Base-by-base conservation (phyloP, 148 eudicot genomes). In the Mesembryanthemum crystallinum region DNA sequence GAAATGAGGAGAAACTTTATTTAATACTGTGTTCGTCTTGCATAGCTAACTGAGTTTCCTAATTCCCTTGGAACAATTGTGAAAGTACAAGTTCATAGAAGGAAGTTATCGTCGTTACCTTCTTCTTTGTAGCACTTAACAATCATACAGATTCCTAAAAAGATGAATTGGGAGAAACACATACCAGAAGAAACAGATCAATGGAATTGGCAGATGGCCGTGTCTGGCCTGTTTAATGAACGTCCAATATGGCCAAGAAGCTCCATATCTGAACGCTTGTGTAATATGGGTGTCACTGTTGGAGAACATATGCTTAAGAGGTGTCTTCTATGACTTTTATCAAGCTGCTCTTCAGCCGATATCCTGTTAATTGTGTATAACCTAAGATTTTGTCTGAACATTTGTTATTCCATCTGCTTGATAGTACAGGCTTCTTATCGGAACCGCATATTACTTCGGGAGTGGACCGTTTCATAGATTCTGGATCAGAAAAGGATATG, bases 401-500 rank as follows among this genome's bases (percentile, higher is more conserved):
- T 69, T 8, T 47, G 35, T 27, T 27, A 69, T 69, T 35, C 49
- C 11, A 66, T 63, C 68, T 73, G 64, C 35, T 73, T 66, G 10
- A 15, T 71, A 35, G 70, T 74, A 20, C 89, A 94, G 98, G 85
- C 92, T 94, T 83, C 96, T 95, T 80, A 87, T 83, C 67, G 82
- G 92, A 77, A 83, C 80, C 43, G 96, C 97, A 67, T 95, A 95
- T 82, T 95, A 95, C 82, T 95, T 95, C 80, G 88, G 91, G 24
- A 92, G 91, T 72, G 99, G 99, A 64, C 99, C 99, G 64, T 95
- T 85, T 77, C 94, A 82, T 80, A 85, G 93, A 81, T 91, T 95
- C 84, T 95, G 92, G 90, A 95, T 95, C 71, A 86, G 85, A 73
- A 95, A 92, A 83, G 99, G 99, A 65, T 95, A 90, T 82, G 99